A percentile compares a stretch with the other conserved stretches of the same genome.
These are phyloP conservation scores for Boletus pseudo-olivaceus DNA, from an alignment of 768 basidiomycete genomes.

Conservation along the genomic window DNA sequence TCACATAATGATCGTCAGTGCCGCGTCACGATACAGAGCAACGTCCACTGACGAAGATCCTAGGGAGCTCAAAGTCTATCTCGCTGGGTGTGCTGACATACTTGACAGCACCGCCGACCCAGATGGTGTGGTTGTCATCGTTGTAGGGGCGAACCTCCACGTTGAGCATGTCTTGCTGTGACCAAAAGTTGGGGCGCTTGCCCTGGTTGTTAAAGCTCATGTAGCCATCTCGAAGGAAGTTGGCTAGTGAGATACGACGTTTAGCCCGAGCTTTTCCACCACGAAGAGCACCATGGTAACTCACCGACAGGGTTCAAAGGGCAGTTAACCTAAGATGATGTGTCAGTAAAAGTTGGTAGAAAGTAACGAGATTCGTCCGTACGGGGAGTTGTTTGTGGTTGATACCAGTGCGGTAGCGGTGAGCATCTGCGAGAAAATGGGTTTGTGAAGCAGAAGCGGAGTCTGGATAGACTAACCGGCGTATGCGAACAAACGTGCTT, in stretches of 20 bases:
- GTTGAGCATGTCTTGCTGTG: constrained; percentile 34
- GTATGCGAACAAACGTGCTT: constrained; percentile 57
- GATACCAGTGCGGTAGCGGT: constrained; percentile 37
- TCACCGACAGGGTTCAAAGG: constrained; percentile 37
- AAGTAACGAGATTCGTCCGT: not conserved
- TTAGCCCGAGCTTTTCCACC: not conserved
- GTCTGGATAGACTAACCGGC: constrained; percentile 33
- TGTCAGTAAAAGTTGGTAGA: not conserved
- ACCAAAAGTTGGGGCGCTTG: constrained; percentile 38
- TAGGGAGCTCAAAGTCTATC: constrained; percentile 39
- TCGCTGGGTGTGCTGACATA: constrained; percentile 35
- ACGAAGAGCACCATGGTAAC: constrained; percentile 1
- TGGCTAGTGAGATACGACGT: constrained; percentile 20
- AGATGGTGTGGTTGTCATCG: constrained; percentile 39
- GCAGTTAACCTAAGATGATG: constrained; percentile 30
- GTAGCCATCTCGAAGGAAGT: constrained; percentile 38
- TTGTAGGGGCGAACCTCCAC: constrained; percentile 33
- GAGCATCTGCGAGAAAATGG: constrained; percentile 27
- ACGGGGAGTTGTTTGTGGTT: constrained; percentile 39
- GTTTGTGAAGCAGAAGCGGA: not conserved
- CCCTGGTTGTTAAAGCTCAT: constrained; percentile 39
- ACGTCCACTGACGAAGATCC: constrained; percentile 26
- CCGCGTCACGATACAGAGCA: not conserved
- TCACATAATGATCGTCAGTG: not conserved
- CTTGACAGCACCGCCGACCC: constrained; percentile 40